Evolutionary conservation across 768 basidiomycete genomes (phyloP).

Genomic region (Boletus rex-veris): DNA sequence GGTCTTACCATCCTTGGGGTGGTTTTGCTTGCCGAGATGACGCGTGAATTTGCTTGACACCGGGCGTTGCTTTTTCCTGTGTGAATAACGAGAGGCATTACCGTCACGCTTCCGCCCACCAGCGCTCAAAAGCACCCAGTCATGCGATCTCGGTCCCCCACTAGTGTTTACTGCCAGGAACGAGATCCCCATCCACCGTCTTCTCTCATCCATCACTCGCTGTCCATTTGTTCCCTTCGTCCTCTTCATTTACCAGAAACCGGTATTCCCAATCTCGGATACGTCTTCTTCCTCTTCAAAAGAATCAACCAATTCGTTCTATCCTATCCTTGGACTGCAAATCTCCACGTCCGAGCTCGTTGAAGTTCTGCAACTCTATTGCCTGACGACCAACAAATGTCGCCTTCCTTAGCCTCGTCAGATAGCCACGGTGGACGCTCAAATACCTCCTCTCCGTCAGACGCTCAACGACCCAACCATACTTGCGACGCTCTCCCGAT

Average conservation of each 20-base stretch:
- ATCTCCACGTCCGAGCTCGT: conserved; percentile 20
- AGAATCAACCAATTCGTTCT: conserved; percentile 10
- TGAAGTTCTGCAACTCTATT: conserved; percentile 21
- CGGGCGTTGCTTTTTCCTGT: conserved; percentile 20
- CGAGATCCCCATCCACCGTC: conserved; percentile 4
- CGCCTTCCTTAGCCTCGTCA: conserved; percentile 25
- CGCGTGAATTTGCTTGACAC: conserved; percentile 26
- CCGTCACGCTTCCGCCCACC: conserved; percentile 19
- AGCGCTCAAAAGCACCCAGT: conserved; percentile 23
- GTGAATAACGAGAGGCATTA: conserved; percentile 24
- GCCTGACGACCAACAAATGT: conserved; percentile 34
- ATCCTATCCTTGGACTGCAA: conserved; percentile 29
- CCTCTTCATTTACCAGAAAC: conserved; percentile 14
- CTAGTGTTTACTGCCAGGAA: conserved; percentile 9
- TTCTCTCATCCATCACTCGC: conserved; percentile 13
- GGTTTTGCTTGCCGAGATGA: conserved; percentile 13
- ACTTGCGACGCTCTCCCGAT: conserved; percentile 16
- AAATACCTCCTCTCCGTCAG: conserved; percentile 23
- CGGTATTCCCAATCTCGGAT: conserved; percentile 15
- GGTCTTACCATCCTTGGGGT: conserved; percentile 3
- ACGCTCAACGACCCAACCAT: background rate
- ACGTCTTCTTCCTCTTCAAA: conserved; percentile 16
- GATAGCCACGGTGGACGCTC: conserved; percentile 11
- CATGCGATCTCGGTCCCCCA: background rate
- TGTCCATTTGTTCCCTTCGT: too few relatives aligned